Evolutionary conservation across 106 monocot genomes (phyloP), one percentile per base, ranked within the genome.

Genomic region (Allium sativum): DNA sequence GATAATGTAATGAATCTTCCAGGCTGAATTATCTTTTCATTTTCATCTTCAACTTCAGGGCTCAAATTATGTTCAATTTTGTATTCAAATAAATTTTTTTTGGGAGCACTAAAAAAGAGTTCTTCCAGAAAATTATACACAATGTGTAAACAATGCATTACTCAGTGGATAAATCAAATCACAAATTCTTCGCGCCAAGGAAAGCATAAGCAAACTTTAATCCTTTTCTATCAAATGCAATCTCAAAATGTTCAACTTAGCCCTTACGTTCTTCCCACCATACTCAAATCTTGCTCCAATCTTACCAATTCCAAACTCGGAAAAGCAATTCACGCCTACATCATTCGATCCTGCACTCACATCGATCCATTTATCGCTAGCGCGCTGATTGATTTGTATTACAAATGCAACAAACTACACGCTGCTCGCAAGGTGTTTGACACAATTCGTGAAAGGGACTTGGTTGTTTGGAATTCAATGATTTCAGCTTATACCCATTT

Each of bases 401-500:
- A 61, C 10, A 76, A 80, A 65, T 77, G 69, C 58, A 62, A 64
- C 17, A 65, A 56, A 10, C 3, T 78, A 2, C 18, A 50, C 7
- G 4, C 43, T 21, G 86, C 86, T 41, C 76, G 76, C 16, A 53
- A 17, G 10, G 66, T 82, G 79, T 86, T 86, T 58, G 86, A 82
- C 44, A 55, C 22, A 73, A 73, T 53, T 66, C 52, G 52, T 47
- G 46, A 64, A 0, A 77, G 44, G 40, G 79, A 88, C 21, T 62
- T 75, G n/a, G 87, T 80, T 17, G 64, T 73, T 6, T 88, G 87
- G 87, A 88, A 83, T 66, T 77, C 87, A 46, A 65, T 83, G 68
- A 7, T 88, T 14, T 77, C 77, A 13, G 68, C 83, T 21, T 83
- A 88, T 59, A 62, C 72, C 44, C 59, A 60, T 17, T 66, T 18